A percentile compares a stretch with the other conserved stretches of the same genome.
phyloP scores from a whole-genome alignment of 179 eudicot species.

The Beta lomatogona region DNA sequence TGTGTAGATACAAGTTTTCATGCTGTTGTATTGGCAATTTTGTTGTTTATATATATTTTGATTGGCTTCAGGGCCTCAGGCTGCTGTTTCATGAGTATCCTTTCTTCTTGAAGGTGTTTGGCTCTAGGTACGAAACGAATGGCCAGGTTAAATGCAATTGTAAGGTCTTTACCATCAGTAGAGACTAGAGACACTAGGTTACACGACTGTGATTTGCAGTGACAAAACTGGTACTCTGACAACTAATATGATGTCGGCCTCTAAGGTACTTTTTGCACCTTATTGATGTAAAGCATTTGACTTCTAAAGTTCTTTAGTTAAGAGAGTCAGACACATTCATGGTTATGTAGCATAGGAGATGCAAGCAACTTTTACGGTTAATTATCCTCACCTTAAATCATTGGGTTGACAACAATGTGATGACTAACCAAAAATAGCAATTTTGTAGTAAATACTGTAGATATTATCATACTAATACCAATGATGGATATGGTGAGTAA shows the following conservation, averaged over 20 bases:
- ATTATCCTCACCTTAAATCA: neutral
- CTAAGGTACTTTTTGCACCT: conserved; percentile 60
- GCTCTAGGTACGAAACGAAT: conserved; percentile 99
- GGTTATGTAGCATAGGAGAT: neutral
- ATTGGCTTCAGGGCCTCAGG: conserved; percentile 25
- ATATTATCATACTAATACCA: neutral
- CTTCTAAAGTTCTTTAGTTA: neutral
- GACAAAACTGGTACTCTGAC: conserved; percentile 99
- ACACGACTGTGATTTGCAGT: conserved; percentile 98
- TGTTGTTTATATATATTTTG: neutral
- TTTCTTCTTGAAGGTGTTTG: conserved; percentile 62
- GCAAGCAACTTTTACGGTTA: neutral
- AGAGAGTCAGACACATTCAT: neutral
- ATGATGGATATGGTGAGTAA: neutral
- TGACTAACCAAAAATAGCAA: neutral
- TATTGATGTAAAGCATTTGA: neutral
- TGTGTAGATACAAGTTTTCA: conserved; percentile 37
- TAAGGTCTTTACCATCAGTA: conserved; percentile 96
- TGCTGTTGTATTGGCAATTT: neutral
- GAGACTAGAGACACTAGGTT: conserved; percentile 98
- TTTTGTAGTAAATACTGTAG: neutral
- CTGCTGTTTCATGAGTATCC: conserved; percentile 22
- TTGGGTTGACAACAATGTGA: neutral
- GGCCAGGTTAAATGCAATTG: conserved; percentile 98
- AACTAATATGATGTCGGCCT: conserved; percentile 98